Conservation (phyloP, 148 eudicot species). For the Diospyros lotus region DNA sequence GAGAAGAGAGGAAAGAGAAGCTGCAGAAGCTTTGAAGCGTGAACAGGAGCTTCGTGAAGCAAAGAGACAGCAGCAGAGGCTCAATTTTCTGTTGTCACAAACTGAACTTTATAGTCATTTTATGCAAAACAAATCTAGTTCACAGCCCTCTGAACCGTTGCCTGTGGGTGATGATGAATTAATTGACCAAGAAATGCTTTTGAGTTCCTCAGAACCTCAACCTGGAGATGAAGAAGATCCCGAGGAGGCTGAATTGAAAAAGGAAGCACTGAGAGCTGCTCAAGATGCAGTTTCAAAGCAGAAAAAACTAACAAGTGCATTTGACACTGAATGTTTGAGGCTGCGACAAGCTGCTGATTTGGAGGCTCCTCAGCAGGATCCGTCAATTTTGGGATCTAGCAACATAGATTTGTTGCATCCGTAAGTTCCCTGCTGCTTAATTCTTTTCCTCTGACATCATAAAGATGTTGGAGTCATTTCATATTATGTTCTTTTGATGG, state of each 20-base stretch:
- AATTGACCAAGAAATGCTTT: conserved; percentile 43
- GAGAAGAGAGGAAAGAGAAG: conserved; percentile 90
- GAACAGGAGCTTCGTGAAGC: conserved; percentile 96
- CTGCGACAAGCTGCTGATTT: conserved; percentile 54
- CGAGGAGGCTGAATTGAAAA: conserved; percentile 77
- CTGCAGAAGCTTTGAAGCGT: conserved; percentile 95
- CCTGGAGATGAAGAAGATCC: conserved; percentile 67
- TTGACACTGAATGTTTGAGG: conserved; percentile 80
- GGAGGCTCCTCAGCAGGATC: conserved; percentile 53
- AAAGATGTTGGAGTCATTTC: conserved; percentile 9
- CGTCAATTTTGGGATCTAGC: conserved; percentile 62
- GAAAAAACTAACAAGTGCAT: conserved; percentile 75
- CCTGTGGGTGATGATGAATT: conserved; percentile 37
- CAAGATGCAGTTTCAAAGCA: conserved; percentile 98
- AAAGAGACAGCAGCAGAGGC: conserved; percentile 90
- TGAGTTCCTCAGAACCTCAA: conserved; percentile 33
- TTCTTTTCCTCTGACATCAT: background rate
- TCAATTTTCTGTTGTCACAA: conserved; percentile 90
- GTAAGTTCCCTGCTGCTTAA: conserved; percentile 37
- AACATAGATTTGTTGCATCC: conserved; percentile 92
- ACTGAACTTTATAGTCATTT: conserved; percentile 97
- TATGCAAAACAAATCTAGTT: conserved; percentile 84
- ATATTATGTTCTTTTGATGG: background rate
- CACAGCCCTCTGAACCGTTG: conserved; percentile 48
- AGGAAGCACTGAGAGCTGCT: conserved; percentile 91